Conservation (phyloP, 2,329 filamentous ascomycete genomes). For the Ilyonectria robusta region DNA sequence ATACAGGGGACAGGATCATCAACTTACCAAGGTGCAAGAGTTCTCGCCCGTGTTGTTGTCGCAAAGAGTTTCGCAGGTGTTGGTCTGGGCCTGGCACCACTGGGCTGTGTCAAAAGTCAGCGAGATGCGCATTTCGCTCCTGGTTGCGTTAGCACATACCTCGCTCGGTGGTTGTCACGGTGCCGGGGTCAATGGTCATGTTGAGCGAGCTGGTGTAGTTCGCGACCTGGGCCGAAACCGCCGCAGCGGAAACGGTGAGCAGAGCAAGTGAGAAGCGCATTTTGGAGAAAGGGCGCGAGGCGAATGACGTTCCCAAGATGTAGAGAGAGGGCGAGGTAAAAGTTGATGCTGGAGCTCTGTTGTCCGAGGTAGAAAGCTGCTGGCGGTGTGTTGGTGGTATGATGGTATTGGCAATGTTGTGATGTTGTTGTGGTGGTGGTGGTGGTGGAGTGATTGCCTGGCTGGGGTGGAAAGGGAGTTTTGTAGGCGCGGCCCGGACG, state of each 20-base stretch:
- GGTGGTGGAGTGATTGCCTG: neutral
- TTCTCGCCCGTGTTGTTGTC: slow-evolving; percentile 55
- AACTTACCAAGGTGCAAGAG: slow-evolving; percentile 62
- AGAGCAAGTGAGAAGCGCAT: slow-evolving; percentile 60
- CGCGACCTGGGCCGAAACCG: slow-evolving; percentile 58
- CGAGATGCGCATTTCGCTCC: neutral
- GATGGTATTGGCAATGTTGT: slow-evolving; percentile 39
- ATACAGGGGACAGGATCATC: neutral
- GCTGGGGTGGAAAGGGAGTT: slow-evolving; percentile 22
- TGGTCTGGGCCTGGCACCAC: slow-evolving; percentile 67
- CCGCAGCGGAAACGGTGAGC: slow-evolving; percentile 61
- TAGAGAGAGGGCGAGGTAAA: neutral
- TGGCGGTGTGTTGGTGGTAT: slow-evolving; percentile 36
- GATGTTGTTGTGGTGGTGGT: slow-evolving; percentile 26
- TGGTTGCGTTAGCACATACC: slow-evolving; percentile 54
- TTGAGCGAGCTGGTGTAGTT: slow-evolving; percentile 61
- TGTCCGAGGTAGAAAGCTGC: slow-evolving; percentile 19
- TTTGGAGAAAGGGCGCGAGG: slow-evolving; percentile 42
- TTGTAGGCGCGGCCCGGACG: slow-evolving; percentile 26
- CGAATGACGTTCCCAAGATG: slow-evolving; percentile 14
- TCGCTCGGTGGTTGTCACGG: slow-evolving; percentile 52
- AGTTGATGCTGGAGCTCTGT: slow-evolving; percentile 8
- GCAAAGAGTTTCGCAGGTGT: slow-evolving; percentile 67
- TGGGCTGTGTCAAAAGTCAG: slow-evolving; percentile 53
- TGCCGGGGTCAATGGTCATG: slow-evolving; percentile 58